These are phyloP conservation scores for Cucurbita moschata DNA, from an alignment of 306 rosid species.

Conservation along the genomic window DNA sequence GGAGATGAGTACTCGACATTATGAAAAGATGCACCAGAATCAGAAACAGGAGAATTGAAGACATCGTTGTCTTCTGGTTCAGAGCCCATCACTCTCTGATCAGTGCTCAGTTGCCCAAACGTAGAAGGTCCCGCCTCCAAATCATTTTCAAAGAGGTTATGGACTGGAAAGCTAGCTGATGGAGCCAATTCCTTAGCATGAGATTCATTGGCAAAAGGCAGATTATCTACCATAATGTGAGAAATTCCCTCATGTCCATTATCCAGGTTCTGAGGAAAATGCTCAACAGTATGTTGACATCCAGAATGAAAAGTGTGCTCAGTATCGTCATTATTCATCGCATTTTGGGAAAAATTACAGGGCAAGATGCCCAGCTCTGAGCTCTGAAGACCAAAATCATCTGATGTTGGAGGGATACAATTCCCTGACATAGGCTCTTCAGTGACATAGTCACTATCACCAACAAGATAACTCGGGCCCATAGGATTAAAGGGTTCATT, in stretches of 20 bases:
- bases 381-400: slow-evolving; percentile 30
- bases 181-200: slow-evolving; percentile 25
- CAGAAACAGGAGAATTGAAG: slow-evolving; percentile 49
- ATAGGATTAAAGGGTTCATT: slow-evolving; percentile 28
- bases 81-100: slow-evolving; percentile 36
- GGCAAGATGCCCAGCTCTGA: slow-evolving; percentile 30
- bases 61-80: slow-evolving; percentile 35
- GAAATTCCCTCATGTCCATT: slow-evolving; percentile 25
- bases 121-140: slow-evolving; percentile 25
- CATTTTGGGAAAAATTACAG: slow-evolving; percentile 29
- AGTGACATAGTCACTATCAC: slow-evolving; percentile 18
- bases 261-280: slow-evolving; percentile 24
- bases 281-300: slow-evolving; percentile 24
- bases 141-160: slow-evolving; percentile 30
- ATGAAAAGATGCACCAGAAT: slow-evolving; percentile 47
- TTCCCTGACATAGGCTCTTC: slow-evolving; percentile 30
- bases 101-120: slow-evolving; percentile 33
- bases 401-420: slow-evolving; percentile 24
- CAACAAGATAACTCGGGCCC: slow-evolving; percentile 51
- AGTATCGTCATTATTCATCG: slow-evolving; percentile 24
- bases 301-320: slow-evolving; percentile 27
- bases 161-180: slow-evolving; percentile 25
- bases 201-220: slow-evolving; percentile 23
- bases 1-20: slow-evolving; percentile 44
- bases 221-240: slow-evolving; percentile 26